Conservation (phyloP, 768 basidiomycete genomes). For the Rhizopogon roseolus region DNA sequence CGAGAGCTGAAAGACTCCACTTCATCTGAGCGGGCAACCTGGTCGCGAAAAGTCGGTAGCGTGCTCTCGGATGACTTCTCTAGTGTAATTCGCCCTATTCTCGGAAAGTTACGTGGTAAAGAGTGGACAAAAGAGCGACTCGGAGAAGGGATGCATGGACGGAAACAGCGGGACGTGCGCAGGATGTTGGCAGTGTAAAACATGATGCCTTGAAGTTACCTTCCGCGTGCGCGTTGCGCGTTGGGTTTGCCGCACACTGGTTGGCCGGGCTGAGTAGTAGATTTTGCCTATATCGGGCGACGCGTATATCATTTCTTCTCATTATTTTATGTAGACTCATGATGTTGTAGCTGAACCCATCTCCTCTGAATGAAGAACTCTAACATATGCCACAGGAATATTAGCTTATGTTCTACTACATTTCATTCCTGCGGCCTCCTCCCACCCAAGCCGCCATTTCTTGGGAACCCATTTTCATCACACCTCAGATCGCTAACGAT, state of each 20-base stretch:
- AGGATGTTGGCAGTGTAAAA: constrained; percentile 15
- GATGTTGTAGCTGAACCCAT: neutral
- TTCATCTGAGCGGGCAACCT: constrained; percentile 24
- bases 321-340: no score
- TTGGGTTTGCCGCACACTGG: constrained; percentile 1
- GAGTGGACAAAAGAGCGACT: constrained; percentile 19
- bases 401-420: constrained; percentile 71
- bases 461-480: constrained; percentile 47
- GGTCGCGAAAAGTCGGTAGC: constrained; percentile 29
- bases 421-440: constrained; percentile 87
- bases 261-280: neutral
- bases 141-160: constrained; percentile 6
- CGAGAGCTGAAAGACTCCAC: constrained; percentile 41
- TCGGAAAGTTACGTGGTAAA: constrained; percentile 16
- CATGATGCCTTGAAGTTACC: constrained; percentile 16
- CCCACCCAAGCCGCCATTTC: constrained; percentile 46
- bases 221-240: neutral
- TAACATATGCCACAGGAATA: neutral
- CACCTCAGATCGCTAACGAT: constrained; percentile 87
- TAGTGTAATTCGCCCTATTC: constrained; percentile 13
- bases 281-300: constrained; percentile 1
- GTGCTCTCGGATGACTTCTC: neutral
- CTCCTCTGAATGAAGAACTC: neutral
- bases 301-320: neutral
- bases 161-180: constrained; percentile 14